Conservation (phyloP, 352 stramenopile species). For the Phytopythium sindhum region DNA sequence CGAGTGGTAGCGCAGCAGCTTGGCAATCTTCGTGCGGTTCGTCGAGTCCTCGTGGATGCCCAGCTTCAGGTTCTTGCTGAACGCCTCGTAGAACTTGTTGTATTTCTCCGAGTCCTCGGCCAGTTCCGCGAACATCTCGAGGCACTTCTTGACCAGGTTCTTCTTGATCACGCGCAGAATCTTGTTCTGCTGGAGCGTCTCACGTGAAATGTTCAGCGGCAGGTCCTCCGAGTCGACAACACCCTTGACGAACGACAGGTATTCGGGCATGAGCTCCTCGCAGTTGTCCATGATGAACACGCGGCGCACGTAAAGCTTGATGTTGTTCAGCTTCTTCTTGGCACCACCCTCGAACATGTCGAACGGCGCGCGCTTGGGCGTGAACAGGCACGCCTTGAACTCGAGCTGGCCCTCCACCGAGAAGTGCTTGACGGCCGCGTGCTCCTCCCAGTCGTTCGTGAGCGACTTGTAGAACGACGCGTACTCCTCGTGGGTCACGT, state of each 20-base stretch:
- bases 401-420: conserved; percentile 99
- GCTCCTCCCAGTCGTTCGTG: conserved; percentile 94
- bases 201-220: conserved; percentile 98
- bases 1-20: conserved; percentile 97
- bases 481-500: conserved; percentile 98
- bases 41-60: conserved; percentile 97
- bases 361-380: conserved; percentile 86
- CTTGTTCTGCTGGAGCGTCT: conserved; percentile 99
- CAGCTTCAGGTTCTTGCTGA: conserved; percentile 98
- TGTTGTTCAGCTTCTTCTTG: conserved; percentile 88
- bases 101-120: conserved; percentile 86
- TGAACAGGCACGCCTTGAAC: conserved; percentile 99
- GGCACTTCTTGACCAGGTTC: conserved; percentile 98
- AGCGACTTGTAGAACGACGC: conserved; percentile 98
- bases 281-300: conserved; percentile 99
- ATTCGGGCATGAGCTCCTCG: conserved; percentile 96
- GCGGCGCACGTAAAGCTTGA: conserved; percentile 99
- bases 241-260: conserved; percentile 97
- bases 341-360: conserved; percentile 87
- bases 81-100: conserved; percentile 98
- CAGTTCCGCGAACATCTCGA: conserved; percentile 98
- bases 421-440: conserved; percentile 97
- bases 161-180: conserved; percentile 99
- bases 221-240: conserved; percentile 99
- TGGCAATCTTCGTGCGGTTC: conserved; percentile 94